A percentile compares a stretch with the other conserved stretches of the same genome.
These are phyloP conservation scores for Aspergillus phoenicis DNA, from an alignment of 2,329 filamentous ascomycete species.

Conservation along the genomic window DNA sequence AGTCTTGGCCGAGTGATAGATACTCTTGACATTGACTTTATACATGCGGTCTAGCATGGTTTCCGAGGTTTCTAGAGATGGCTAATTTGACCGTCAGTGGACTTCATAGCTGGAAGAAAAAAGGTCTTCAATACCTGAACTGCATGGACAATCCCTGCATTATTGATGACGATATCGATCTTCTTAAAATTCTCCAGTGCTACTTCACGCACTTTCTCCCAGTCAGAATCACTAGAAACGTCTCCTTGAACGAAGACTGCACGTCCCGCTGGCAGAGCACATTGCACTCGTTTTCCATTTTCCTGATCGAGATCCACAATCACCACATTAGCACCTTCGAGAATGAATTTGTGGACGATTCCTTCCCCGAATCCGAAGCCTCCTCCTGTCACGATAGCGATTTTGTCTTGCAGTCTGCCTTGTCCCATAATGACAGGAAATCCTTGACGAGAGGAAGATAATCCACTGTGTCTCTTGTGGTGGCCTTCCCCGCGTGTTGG, in stretches of 20 bases:
- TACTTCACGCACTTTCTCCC: background rate
- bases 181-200: background rate
- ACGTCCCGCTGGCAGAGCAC: background rate
- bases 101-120: too few relatives aligned
- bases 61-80: background rate
- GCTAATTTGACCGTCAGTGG: background rate
- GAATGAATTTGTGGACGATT: background rate
- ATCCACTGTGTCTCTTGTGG: too few relatives aligned
- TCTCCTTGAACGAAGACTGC: background rate
- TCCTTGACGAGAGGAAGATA: rapidly evolving
- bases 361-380: background rate
- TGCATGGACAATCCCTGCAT: background rate
- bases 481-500: too few relatives aligned
- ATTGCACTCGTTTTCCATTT: background rate
- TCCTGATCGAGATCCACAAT: background rate
- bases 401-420: background rate
- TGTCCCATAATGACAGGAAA: background rate
- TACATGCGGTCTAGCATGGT: background rate
- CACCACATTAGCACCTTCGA: background rate
- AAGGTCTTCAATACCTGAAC: background rate
- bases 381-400: background rate
- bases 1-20: background rate
- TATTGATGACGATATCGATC: background rate
- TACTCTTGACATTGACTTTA: background rate
- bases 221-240: background rate